Base-by-base conservation (phyloP, 495 filamentous ascomycete genomes). In the Lichina pygmaea region DNA sequence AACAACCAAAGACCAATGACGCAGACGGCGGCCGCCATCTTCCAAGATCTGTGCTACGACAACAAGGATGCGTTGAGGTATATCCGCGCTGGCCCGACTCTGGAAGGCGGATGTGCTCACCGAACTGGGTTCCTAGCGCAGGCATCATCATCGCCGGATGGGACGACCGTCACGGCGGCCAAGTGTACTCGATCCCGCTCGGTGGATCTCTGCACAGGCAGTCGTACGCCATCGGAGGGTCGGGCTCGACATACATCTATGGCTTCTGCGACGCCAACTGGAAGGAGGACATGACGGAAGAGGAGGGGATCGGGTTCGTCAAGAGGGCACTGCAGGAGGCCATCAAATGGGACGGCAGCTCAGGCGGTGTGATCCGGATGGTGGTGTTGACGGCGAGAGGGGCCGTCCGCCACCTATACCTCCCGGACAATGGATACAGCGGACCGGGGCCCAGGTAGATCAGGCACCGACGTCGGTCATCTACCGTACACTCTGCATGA, bases 311-410 rank as follows among this genome's bases (percentile, higher is more conserved):
- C 47, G 60, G 74, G 31, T 97, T 95, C 51, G 91, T 97, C 53
- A 93, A 91, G 59, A 77, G 73, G 38, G 72, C 89, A 9, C 62
- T 97, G 58, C 67, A 72, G 54, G 86, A 97, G 65, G 89, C 89
- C 11, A 92, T 97, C 67, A 93, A 92, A 63, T 95, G 89, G 89
- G 89, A 97, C 59, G 86, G 89, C 40, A 93, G 86, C 65, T 95
- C 91, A 9, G 89, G 89, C 45, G 89, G 91, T 59, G 89, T 97
- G 42, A 97, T 97, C 56, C 74, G 89, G 50, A 74, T 97, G 79
- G 91, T 94, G 45, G 89, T 97, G 44, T 61, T 97, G 64, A 97
- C 89, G 46, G 69, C 72, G 38, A 64, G 78, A 58, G 85, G 85
- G n/a, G 85, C 85, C 5, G 69, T 80, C 58, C 72, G 85, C 59